Base-by-base conservation (phyloP, 2,329 filamentous ascomycete species). In the Pyrenochaeta sp. region DNA sequence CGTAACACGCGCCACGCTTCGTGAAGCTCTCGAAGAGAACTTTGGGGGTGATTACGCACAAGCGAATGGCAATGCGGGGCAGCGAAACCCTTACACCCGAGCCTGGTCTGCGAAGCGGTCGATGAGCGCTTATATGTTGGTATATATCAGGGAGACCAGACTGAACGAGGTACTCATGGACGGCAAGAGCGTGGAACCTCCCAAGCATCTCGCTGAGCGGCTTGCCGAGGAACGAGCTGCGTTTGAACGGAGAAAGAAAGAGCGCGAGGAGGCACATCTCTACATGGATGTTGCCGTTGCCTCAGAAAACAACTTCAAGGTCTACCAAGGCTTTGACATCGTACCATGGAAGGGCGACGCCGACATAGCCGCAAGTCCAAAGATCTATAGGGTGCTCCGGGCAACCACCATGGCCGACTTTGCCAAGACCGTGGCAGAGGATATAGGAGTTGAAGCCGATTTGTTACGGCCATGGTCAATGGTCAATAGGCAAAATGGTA, bases 401-500 rank as follows among this genome's bases (percentile, higher is more conserved):
- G 83, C 88, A n/a, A 90, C 89, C 65, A 91, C 88, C 0, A 85
- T 98, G 63, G 82, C 87, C 46, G 90, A 97, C 7, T 89, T 98
- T 61, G 86, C 89, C 5, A 81, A 83, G 27, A 84, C 85, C 24
- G 84, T 98, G 58, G 93, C 91, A 0, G 79, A 86, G 39, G 90
- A 96, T 55, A 83, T 90, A 49, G 84, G 82, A 0, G 78, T 90
- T 49, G 88, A 93, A 44, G 83, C 90, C 0, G 87, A 88, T 55
- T 86, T 87, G 60, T 80, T 98, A 25, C 88, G 95, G 24, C 86
- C 97, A 19, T 99, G 95, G 96, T 88, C 92, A 53, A 97, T 99
- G 93, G 95, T 99, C 1, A 98, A 97, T 74, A 90, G 95, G 10
- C 95, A 99, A 77, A 99, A 99, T 76, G 97, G 97, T 78, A 99